Base-by-base conservation (phyloP, 1,284 basidiomycete genomes). In the Cutaneotrichosporon spelunceum region DNA sequence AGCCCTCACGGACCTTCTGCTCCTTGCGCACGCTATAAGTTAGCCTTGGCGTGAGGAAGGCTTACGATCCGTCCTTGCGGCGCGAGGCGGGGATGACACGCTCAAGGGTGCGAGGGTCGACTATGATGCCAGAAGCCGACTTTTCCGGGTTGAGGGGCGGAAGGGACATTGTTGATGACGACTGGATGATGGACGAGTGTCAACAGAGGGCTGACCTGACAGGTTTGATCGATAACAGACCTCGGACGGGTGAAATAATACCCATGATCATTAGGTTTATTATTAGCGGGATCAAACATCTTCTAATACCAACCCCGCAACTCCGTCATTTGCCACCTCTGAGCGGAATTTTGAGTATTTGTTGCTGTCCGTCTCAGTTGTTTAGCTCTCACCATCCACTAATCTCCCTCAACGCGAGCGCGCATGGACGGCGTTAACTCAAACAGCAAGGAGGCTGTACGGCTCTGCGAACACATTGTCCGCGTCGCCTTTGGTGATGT, bases 1-100 rank as follows among this genome's bases (percentile, higher is more conserved):
- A 98, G 1, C 94, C 94, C 0, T 93, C 93, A 34, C 93, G 84
- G 67, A 98, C 88, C 81, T 89, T 94, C 65, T 90, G 82, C 76
- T 96, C 86, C 78, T 94, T 96, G 61, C 94, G 88, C 24, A 91
- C 78, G 52, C 93, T 96, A 50, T 16, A n/a, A n/a, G 29, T 58
- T 50, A 56, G 57, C 24, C 33, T 33, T 55, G 54, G 13, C 34
- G 8, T 14, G 60, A 53, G 56, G 39, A 21, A 59, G 66, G 16
- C 91, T 80, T 82, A 95, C 93, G 88, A 85, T 81, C 93, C 93
- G 81, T 97, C 93, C 70, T 87, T 79, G 39, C 93, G 84, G 65
- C 81, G 82, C 0, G 90, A 91, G 74, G 91, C 86, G 13, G 93
- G 92, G 34, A 97, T 89, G 62, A 96, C 87, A 62, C 93, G 86